Evolutionary conservation across 2,329 filamentous ascomycete species (phyloP), one percentile per base, ranked within the genome.

Genomic region (Apiospora marii): DNA sequence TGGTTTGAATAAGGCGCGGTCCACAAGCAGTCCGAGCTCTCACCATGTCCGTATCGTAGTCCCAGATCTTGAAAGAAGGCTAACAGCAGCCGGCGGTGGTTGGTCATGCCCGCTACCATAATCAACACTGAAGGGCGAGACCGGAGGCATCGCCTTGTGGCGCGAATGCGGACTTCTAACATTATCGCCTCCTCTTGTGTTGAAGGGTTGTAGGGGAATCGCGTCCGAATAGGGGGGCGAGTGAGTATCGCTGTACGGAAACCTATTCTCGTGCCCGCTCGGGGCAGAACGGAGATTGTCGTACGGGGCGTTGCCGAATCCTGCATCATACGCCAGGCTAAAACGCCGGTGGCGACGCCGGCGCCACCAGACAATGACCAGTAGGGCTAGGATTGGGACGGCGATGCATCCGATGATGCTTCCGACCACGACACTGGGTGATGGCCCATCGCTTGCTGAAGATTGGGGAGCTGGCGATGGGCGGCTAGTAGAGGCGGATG

Each of bases 341-440:
- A 27, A 10, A 27, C 48, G 44, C 19, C 30, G 48, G 12, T 49
- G 68, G 2, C 46, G 48, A 22, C 37, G 68, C 16, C 34, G 68
- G 24, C 48, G 68, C 46, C 48, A 37, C 46, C 48, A 70, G 48
- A 58, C n/a, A 51, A 70, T 58, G 34, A 43, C 34, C 3, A 70
- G 19, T 12, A 70, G 48, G 37, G 68, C 68, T n/a, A 51, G 24
- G 4, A 70, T 19, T 4, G 68, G 48, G n/a, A 70, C 46, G 12
- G 48, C 68, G 27, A 58, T 58, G 49, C 46, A 70, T 10, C 68
- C 68, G 34, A 70, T 58, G 22, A 70, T 70, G 68, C 34, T 51
- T 43, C 68, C 68, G n/a, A 58, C 68, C 7, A 70, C 48, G 41
- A 68, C 44, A n/a, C 7, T 48, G 67, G 67, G 67, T 10, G 41